These are phyloP conservation scores for Xylaria nigripes DNA, from an alignment of 495 filamentous ascomycete species.

Conservation along the genomic window DNA sequence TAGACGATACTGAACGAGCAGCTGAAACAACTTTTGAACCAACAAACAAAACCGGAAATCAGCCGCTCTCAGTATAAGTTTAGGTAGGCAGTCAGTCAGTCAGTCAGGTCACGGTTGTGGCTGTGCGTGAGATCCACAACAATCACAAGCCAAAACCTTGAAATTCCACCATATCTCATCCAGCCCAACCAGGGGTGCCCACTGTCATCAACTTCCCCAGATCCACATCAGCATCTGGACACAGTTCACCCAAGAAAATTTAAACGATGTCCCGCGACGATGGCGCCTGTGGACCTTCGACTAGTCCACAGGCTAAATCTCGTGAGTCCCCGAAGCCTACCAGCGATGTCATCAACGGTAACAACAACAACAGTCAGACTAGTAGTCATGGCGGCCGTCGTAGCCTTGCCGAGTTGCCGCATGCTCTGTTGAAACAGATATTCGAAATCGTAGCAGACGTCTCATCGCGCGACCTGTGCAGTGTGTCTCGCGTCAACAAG, in stretches of 20 bases:
- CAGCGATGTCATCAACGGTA: not conserved
- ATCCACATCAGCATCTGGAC: constrained; percentile 9
- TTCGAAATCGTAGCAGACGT: constrained; percentile 13
- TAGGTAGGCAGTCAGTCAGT: too few relatives aligned
- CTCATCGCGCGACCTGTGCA: constrained; percentile 19
- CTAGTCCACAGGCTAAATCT: constrained; percentile 1
- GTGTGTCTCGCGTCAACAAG: constrained; percentile 23
- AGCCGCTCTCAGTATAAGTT: too few relatives aligned
- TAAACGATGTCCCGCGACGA: constrained; percentile 11
- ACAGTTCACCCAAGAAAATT: not conserved
- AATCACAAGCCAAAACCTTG: constrained; percentile 7
- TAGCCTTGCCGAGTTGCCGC: constrained; percentile 14
- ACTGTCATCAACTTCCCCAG: constrained; percentile 13
- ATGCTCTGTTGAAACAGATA: constrained; percentile 23
- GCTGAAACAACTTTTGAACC: not conserved
- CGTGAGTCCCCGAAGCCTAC: not conserved
- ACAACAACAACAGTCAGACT: not conserved
- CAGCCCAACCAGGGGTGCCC: not conserved
- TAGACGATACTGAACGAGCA: not conserved
- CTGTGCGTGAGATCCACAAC: constrained; percentile 11
- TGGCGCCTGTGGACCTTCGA: not conserved
- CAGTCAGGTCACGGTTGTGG: constrained; percentile 7
- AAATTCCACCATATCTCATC: constrained; percentile 4
- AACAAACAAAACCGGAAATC: not conserved
- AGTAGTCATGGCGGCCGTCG: not conserved